A percentile compares a stretch with the other conserved stretches of the same genome.
phyloP scores from a whole-genome alignment of 495 filamentous ascomycete species.

The Tuber umbilicatum region DNA sequence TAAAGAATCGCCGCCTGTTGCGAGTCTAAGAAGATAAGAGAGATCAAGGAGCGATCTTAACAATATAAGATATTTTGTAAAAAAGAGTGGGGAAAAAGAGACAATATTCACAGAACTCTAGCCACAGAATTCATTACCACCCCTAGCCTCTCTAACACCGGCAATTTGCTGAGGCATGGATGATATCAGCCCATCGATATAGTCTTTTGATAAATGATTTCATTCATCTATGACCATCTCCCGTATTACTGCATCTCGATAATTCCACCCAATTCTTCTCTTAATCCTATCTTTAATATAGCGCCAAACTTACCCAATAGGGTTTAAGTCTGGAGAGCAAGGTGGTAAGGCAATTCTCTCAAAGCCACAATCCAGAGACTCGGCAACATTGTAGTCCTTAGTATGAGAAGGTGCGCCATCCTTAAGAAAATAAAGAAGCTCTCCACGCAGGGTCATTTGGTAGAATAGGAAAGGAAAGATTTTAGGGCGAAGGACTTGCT shows the following conservation, averaged over 20 bases:
- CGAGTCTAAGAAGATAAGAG: too few relatives aligned
- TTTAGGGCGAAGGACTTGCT: too few relatives aligned
- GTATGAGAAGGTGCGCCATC: too few relatives aligned
- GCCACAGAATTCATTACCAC: not conserved
- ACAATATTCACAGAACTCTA: too few relatives aligned
- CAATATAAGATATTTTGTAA: too few relatives aligned
- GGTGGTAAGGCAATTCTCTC: not conserved
- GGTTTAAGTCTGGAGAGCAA: not conserved
- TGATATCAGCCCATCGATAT: slow-evolving; percentile 2
- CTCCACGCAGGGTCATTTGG: too few relatives aligned
- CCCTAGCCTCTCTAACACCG: slow-evolving; percentile 6
- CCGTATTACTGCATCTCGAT: not conserved
- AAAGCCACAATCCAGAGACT: not conserved
- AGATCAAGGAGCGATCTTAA: too few relatives aligned
- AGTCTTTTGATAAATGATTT: not conserved
- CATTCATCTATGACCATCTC: slow-evolving; percentile 9
- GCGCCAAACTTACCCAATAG: slow-evolving; percentile 6
- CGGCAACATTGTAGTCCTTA: not conserved
- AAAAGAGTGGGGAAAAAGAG: too few relatives aligned
- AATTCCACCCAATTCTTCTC: slow-evolving; percentile 7
- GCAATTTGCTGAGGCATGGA: slow-evolving; percentile 7
- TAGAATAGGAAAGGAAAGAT: too few relatives aligned
- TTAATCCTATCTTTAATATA: not conserved
- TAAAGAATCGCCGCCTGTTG: too few relatives aligned
- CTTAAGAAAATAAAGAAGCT: too few relatives aligned